phyloP scores from a whole-genome alignment of 164 flowering plant species.

The Vitis rotundifolia region DNA sequence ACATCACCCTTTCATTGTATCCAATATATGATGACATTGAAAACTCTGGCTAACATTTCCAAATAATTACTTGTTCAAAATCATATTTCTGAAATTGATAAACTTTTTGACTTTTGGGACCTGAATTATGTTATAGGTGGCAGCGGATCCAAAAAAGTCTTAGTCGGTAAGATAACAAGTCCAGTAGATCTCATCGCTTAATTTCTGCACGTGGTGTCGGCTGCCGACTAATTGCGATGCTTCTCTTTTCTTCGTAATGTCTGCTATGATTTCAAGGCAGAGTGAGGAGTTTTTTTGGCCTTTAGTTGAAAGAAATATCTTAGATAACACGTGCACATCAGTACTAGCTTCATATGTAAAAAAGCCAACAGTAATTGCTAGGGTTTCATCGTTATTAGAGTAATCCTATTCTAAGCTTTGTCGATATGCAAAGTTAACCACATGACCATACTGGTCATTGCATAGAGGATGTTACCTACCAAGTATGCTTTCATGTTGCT shows the following conservation, averaged over 20 bases:
- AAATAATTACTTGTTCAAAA: not conserved
- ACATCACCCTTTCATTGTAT: not conserved
- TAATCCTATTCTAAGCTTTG: not conserved
- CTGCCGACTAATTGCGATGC: not conserved
- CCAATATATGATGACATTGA: not conserved
- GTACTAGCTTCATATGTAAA: not conserved
- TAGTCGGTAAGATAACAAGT: not conserved
- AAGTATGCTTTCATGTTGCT: not conserved
- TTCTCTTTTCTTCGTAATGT: not conserved
- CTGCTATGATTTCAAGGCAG: not conserved
- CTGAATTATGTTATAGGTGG: not conserved
- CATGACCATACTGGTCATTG: not conserved
- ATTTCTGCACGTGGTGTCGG: not conserved
- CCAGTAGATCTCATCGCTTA: not conserved
- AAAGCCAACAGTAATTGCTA: not conserved
- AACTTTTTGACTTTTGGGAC: conserved; percentile 14
- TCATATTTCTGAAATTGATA: not conserved
- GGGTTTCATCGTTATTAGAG: not conserved
- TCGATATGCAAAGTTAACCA: too few relatives aligned
- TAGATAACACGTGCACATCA: not conserved
- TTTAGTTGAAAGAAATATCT: not conserved
- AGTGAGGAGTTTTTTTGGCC: not conserved
- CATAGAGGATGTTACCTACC: not conserved
- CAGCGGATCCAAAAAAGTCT: conserved; percentile 12
- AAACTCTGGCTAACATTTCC: not conserved